These are phyloP conservation scores for Xylariales sp. DNA, from an alignment of 2,329 filamentous ascomycete species.

Conservation along the genomic window DNA sequence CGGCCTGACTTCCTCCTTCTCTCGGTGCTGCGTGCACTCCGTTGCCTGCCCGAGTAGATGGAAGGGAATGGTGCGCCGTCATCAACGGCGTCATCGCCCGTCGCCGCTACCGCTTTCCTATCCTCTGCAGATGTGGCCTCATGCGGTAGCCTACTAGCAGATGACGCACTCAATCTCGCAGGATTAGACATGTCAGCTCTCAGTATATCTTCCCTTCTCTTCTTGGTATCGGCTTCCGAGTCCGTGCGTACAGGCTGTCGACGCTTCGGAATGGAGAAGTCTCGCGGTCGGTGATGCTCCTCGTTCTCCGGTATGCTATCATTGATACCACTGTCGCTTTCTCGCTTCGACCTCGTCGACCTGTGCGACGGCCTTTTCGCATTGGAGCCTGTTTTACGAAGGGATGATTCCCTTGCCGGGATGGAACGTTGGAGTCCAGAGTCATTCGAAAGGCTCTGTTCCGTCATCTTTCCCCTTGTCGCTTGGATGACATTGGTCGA, in stretches of 20 bases:
- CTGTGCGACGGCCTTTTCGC: constrained; percentile 49
- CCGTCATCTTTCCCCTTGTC: constrained; percentile 12
- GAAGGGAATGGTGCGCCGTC: constrained; percentile 68
- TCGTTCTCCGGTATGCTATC: constrained; percentile 40
- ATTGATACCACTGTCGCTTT: constrained; percentile 33
- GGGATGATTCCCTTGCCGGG: constrained; percentile 63
- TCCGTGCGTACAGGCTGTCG: constrained; percentile 20
- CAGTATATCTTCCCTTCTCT: constrained; percentile 22
- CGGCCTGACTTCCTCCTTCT: constrained; percentile 44
- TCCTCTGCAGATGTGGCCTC: constrained; percentile 20
- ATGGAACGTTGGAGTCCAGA: constrained; percentile 36
- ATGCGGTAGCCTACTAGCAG: constrained; percentile 17
- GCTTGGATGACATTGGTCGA: no score
- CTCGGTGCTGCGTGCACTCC: constrained; percentile 41
- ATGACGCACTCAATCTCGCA: constrained; percentile 16
- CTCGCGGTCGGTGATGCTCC: constrained; percentile 24
- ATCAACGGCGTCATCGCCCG: constrained; percentile 37
- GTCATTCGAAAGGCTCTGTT: constrained; percentile 18
- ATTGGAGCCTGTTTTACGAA: constrained; percentile 51
- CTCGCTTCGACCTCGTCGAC: constrained; percentile 44
- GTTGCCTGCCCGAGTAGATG: constrained; percentile 55
- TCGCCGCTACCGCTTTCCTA: constrained; percentile 18
- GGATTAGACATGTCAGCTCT: constrained; percentile 25
- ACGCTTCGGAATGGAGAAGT: constrained; percentile 14
- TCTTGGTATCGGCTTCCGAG: constrained; percentile 18